Evolutionary conservation across 805 yeast species (phyloP).

Genomic region (Kuraishia borneana): DNA sequence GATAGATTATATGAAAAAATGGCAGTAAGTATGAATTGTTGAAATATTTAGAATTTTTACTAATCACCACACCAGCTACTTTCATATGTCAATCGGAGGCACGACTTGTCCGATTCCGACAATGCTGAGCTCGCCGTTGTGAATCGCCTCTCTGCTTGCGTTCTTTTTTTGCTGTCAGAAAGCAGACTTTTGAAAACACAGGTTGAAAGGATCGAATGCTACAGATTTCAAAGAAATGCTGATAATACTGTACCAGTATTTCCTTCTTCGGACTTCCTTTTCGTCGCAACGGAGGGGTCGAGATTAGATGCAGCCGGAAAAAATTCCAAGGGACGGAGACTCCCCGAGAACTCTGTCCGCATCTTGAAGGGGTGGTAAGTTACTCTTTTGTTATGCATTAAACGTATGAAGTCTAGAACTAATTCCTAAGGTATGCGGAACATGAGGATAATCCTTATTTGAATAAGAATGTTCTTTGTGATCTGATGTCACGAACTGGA

Average conservation of each 20-base stretch:
- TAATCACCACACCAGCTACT: not conserved
- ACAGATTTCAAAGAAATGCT: too few relatives aligned
- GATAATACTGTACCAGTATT: too few relatives aligned
- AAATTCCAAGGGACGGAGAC: slow-evolving; percentile 3
- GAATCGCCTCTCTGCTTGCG: not conserved
- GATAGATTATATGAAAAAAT: not conserved
- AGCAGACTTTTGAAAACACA: not conserved
- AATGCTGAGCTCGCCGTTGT: not conserved
- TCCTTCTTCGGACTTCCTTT: too few relatives aligned
- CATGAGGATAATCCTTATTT: slow-evolving; percentile 11
- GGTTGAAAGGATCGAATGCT: not conserved
- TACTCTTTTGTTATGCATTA: not conserved
- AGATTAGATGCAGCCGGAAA: too few relatives aligned
- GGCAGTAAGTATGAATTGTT: not conserved
- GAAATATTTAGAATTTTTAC: too few relatives aligned
- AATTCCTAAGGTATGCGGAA: slow-evolving; percentile 8
- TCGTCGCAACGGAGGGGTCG: too few relatives aligned
- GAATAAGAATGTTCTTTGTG: slow-evolving; percentile 5
- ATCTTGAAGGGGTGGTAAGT: slow-evolving; percentile 6
- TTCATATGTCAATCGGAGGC: not conserved
- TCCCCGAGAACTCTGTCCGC: slow-evolving; percentile 2
- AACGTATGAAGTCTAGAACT: not conserved
- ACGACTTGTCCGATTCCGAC: not conserved
- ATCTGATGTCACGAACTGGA: slow-evolving; percentile 7
- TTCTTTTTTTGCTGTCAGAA: not conserved